Evolutionary conservation across 192 early-diverging fungal genomes (phyloP), one percentile per base, ranked within the genome.

Genomic region (Glomus cerebriforme): DNA sequence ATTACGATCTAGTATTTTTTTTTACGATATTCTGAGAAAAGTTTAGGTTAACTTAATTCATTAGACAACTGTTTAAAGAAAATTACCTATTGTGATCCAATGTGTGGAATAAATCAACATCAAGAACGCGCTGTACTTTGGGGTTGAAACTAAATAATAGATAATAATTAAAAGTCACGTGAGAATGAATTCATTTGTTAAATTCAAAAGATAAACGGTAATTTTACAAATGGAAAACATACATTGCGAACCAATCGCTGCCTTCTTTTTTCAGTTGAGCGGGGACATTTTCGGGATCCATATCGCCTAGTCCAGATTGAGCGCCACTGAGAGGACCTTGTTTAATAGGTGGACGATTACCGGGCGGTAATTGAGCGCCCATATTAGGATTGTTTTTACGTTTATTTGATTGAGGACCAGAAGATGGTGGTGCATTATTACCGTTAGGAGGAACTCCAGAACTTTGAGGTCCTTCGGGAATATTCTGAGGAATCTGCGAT

Each of bases 191-290:
- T 12, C 31, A 35, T 24, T n/a, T 31, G 24, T 27, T 35, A 24
- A 45, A 24, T 29, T 31, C 2, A 70, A 13, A 31, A 68, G 6
- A 70, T 32, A 75, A 63, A 62, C 8, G 7, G 9, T 39, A 39
- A 39, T 1, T 39, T 39, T 39, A 39, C n/a, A n/a, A n/a, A n/a
- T 39, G 9, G 37, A 54, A 65, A 31, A 82, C 86, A 77, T 86
- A 90, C 88, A 98, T 88, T 31, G 93, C 95, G 85, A 93, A 91
- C 95, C 95, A 97, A 86, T 97, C 96, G 0, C 82, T 69, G 59
- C 94, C 93, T 82, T 96, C 94, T 58, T 88, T 91, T 83, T 93
- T 95, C 80, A 92, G 47, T 71, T 88, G 90, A 8, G 91, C 81
- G 3, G 93, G 93, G 22, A 94, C 90, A 27, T 85, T 90, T 43